These are phyloP conservation scores for Mucor lusitanicus DNA, from an alignment of 371 early-diverging fungal species.

Conservation along the genomic window DNA sequence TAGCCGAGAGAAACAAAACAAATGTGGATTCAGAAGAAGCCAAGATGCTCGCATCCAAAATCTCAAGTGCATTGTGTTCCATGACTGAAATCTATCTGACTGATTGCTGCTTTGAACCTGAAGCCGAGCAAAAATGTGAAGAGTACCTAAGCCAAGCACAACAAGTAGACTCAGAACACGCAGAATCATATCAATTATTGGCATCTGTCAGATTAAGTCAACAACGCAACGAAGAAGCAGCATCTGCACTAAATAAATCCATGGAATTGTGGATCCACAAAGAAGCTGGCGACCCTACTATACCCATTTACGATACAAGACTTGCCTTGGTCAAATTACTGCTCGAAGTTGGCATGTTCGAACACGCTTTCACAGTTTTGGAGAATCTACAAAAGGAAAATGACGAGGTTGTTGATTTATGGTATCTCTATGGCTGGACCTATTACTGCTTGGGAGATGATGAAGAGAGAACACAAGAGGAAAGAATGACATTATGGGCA, in stretches of 20 bases:
- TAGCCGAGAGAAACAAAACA: slow-evolving; percentile 26
- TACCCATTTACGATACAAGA: slow-evolving; percentile 84
- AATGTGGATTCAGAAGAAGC: slow-evolving; percentile 44
- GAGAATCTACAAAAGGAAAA: slow-evolving; percentile 85
- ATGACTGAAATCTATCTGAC: slow-evolving; percentile 97
- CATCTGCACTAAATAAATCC: slow-evolving; percentile 61
- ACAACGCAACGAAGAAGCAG: slow-evolving; percentile 80
- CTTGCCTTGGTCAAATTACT: slow-evolving; percentile 77
- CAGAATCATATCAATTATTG: slow-evolving; percentile 87
- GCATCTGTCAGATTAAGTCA: slow-evolving; percentile 93
- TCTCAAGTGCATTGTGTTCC: slow-evolving; percentile 85
- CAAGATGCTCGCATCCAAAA: slow-evolving; percentile 58
- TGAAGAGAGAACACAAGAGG: slow-evolving; percentile 48
- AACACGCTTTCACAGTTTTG: slow-evolving; percentile 78
- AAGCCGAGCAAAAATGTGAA: slow-evolving; percentile 88
- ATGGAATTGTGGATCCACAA: slow-evolving; percentile 78
- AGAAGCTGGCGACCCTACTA: slow-evolving; percentile 58
- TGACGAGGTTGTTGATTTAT: slow-evolving; percentile 88
- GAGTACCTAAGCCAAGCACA: slow-evolving; percentile 69
- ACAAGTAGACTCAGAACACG: slow-evolving; percentile 68
- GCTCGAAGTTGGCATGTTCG: slow-evolving; percentile 79
- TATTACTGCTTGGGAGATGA: slow-evolving; percentile 84
- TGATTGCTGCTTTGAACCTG: slow-evolving; percentile 92
- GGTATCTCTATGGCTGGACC: slow-evolving; percentile 94
- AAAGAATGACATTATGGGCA: slow-evolving; percentile 57